Conservation (phyloP, 805 yeast genomes). For the Zygotorulaspora florentina region DNA sequence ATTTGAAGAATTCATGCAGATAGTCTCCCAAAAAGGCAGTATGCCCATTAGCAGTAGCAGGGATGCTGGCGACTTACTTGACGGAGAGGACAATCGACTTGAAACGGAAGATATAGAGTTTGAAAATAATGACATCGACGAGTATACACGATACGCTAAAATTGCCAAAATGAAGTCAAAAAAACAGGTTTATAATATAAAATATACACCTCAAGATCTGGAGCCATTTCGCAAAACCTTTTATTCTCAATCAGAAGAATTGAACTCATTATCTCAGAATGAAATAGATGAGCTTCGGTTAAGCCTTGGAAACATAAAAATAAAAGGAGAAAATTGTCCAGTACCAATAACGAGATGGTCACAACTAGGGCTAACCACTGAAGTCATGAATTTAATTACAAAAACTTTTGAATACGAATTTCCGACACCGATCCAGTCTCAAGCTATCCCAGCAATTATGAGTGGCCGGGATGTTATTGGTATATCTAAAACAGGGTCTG, state of each 20-base stretch:
- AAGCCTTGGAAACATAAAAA: slow-evolving; percentile 59
- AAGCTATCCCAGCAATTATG: slow-evolving; percentile 87
- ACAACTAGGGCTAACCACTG: slow-evolving; percentile 70
- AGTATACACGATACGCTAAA: slow-evolving; percentile 35
- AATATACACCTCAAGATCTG: slow-evolving; percentile 36
- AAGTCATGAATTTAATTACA: slow-evolving; percentile 49
- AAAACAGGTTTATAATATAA: slow-evolving; percentile 31
- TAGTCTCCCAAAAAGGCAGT: slow-evolving; percentile 7
- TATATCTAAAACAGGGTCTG: slow-evolving; percentile 94
- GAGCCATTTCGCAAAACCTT: slow-evolving; percentile 57
- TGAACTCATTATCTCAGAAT: slow-evolving; percentile 44
- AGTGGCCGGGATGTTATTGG: slow-evolving; percentile 87
- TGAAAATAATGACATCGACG: slow-evolving; percentile 37
- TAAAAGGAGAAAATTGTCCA: slow-evolving; percentile 54
- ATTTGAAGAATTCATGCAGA: slow-evolving; percentile 43
- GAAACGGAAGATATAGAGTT: slow-evolving; percentile 31
- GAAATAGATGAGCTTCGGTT: slow-evolving; percentile 55
- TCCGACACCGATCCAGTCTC: slow-evolving; percentile 89
- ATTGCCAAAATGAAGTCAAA: slow-evolving; percentile 39
- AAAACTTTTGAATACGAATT: slow-evolving; percentile 46
- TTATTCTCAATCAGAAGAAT: slow-evolving; percentile 56
- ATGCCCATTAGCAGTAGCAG: slow-evolving; percentile 8
- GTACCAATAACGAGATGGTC: slow-evolving; percentile 74
- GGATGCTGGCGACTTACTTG: slow-evolving; percentile 18
- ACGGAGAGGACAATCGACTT: slow-evolving; percentile 18